Evolutionary conservation across 176 grass and related monocot species (phyloP), one percentile per base, ranked within the genome.

Genomic region (Bromus sterilis): DNA sequence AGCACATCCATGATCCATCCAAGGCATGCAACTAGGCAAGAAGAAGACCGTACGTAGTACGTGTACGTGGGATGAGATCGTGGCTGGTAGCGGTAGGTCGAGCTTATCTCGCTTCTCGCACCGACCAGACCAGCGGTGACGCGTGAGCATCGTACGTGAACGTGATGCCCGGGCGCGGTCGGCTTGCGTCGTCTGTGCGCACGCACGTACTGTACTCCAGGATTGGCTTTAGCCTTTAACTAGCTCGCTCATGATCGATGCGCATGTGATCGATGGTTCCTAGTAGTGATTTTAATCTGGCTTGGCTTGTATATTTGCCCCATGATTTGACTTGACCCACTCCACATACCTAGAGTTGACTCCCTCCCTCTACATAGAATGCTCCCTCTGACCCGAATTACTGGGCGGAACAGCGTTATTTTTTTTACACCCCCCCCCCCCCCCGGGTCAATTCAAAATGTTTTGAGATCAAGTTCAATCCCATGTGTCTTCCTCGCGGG

Each of bases 271-370:
- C 14, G 13, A 15, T 6, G 14, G 7, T 36, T 36, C 35, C 35
- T 36, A n/a, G n/a, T n/a, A n/a, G n/a, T n/a, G n/a, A n/a, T n/a
- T n/a, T n/a, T n/a, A n/a, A n/a, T n/a, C n/a, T n/a, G n/a, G n/a
- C n/a, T n/a, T n/a, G n/a, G n/a, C n/a, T n/a, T 83, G 21, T 78
- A 37, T 79, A 77, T 67, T 49, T 39, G 11, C 4, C 81, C 59
- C 9, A 78, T 49, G 37, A 56, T 67, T 79, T 61, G 1, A 49
- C 28, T 66, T 80, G 59, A 79, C 57, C 14, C n/a, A 23, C 6
- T 20, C 46, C 46, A 49, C 46, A 20, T 49, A 49, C 46, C 6
- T 49, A 51, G 18, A 51, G 48, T 51, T 51, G 48, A 51, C 48
- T n/a, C n/a, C n/a, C n/a, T n/a, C n/a, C n/a, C n/a, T n/a, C n/a